A percentile compares a stretch with the other conserved stretches of the same genome.
Evolutionary conservation across 176 grass and related monocot species (phyloP).

Genomic region (Triticum turgidum): DNA sequence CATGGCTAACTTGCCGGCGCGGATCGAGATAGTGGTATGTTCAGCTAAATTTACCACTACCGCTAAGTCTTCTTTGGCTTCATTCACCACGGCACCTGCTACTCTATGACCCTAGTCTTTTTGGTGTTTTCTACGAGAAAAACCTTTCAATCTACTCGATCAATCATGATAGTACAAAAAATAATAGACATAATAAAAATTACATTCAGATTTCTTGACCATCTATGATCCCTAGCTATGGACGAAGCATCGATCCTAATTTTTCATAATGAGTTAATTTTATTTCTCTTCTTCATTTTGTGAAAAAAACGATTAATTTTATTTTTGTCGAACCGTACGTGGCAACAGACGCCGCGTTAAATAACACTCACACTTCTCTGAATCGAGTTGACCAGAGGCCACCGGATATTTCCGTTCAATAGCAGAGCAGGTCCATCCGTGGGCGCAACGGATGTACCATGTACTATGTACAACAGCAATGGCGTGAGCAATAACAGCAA

Average conservation of each 20-base stretch:
- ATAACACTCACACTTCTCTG: not conserved
- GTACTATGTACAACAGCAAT: slow-evolving; percentile 41
- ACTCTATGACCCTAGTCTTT: no score
- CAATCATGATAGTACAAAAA: no score
- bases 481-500: slow-evolving; percentile 24
- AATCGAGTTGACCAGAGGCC: no score
- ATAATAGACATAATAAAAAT: no score
- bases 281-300: no score
- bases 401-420: not conserved
- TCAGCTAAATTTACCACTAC: not conserved
- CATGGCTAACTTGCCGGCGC: not conserved
- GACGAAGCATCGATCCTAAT: not conserved
- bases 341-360: no score
- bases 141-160: no score
- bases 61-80: not conserved
- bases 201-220: no score
- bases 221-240: not conserved
- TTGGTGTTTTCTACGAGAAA: no score
- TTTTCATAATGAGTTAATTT: not conserved
- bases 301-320: no score
- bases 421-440: not conserved
- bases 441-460: not conserved
- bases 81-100: not conserved
- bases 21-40: not conserved
- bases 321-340: no score